Conservation (phyloP, 2,329 filamentous ascomycete species). For the Colletotrichum sp. region DNA sequence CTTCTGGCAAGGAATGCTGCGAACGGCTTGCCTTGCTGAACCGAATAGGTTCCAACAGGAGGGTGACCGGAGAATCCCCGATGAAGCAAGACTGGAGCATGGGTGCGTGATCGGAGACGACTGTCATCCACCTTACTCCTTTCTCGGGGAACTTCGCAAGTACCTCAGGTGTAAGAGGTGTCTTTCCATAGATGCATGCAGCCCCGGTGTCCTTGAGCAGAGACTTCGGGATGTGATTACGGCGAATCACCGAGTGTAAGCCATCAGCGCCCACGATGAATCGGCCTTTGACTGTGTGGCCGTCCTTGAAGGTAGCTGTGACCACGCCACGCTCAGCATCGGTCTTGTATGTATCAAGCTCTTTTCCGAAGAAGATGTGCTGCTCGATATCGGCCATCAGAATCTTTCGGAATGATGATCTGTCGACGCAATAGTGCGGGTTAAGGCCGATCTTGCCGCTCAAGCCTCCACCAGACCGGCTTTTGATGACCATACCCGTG, state of each 20-base stretch:
- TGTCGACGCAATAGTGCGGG: constrained; percentile 56
- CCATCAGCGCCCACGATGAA: constrained; percentile 68
- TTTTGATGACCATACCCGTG: background rate
- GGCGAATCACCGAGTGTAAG: constrained; percentile 64
- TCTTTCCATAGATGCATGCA: background rate
- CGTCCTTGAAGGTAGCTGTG: constrained; percentile 62
- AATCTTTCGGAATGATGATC: background rate
- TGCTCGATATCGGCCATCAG: background rate
- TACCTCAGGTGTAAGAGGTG: background rate
- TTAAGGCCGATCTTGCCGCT: constrained; percentile 52
- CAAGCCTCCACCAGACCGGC: constrained; percentile 49
- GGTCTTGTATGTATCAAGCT: constrained; percentile 8
- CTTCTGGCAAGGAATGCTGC: background rate
- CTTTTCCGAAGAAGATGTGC: background rate
- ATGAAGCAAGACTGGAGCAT: background rate
- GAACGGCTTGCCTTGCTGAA: background rate
- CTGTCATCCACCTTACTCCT: background rate
- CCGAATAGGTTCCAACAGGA: background rate
- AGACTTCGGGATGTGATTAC: constrained; percentile 36
- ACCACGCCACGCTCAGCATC: constrained; percentile 61
- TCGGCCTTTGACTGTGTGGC: constrained; percentile 60
- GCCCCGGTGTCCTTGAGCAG: background rate
- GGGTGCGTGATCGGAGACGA: background rate
- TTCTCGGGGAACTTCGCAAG: background rate
- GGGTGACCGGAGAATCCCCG: background rate